Percentiles rank a stretch among this genome's conserved stretches.
These are phyloP conservation scores for Aspergillus avenaceus DNA, from an alignment of 495 filamentous ascomycete species.

Conservation along the genomic window DNA sequence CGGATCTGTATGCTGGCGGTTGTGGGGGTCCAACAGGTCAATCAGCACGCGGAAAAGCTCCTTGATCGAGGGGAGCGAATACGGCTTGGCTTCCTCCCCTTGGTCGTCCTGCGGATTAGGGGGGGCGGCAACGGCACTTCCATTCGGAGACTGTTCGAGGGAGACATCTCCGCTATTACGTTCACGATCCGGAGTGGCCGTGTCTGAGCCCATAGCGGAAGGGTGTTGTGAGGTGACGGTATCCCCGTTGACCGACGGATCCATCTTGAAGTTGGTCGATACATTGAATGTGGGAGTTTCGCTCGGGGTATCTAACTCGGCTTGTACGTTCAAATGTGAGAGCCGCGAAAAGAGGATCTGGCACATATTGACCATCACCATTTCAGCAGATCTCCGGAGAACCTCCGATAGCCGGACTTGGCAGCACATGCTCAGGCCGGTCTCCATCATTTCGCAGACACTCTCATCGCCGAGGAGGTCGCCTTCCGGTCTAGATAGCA, in stretches of 20 bases:
- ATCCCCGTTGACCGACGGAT: constrained; percentile 77
- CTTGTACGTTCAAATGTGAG: constrained; percentile 74
- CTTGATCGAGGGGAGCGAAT: constrained; percentile 87
- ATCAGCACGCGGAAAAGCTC: constrained; percentile 95
- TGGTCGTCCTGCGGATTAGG: constrained; percentile 32
- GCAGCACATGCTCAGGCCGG: constrained; percentile 94
- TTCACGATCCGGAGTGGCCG: constrained; percentile 29
- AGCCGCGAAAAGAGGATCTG: constrained; percentile 93
- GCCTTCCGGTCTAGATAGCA: constrained; percentile 89
- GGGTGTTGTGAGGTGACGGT: constrained; percentile 46
- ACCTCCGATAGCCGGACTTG: constrained; percentile 89
- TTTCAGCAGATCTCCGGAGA: constrained; percentile 85
- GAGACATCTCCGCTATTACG: constrained; percentile 31
- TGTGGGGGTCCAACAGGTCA: constrained; percentile 88
- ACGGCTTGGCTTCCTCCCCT: constrained; percentile 66
- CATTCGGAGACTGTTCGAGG: constrained; percentile 33
- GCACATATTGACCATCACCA: constrained; percentile 97
- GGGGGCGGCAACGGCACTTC: constrained; percentile 45
- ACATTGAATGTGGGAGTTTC: constrained; percentile 49
- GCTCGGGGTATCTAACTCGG: constrained; percentile 54
- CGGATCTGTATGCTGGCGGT: constrained; percentile 84
- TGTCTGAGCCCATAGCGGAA: constrained; percentile 42
- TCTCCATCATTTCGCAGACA: constrained; percentile 99
- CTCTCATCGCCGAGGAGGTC: constrained; percentile 92
- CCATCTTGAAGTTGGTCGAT: constrained; percentile 67